Base-by-base conservation (phyloP, 179 eudicot species). In the Vitellaria paradoxa region DNA sequence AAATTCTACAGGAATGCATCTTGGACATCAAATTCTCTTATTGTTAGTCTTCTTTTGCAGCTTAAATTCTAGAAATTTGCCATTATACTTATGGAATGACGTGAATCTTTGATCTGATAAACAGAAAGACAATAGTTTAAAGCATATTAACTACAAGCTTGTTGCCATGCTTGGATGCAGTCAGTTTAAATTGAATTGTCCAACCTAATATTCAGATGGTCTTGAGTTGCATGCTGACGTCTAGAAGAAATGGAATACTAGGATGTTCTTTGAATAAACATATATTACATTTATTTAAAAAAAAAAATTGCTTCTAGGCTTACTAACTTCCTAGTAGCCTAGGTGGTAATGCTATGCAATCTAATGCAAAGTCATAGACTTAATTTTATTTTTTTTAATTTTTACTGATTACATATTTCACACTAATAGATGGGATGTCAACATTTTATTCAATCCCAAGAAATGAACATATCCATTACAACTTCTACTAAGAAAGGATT, bases 281-380 rank as follows among this genome's bases (percentile, higher is more conserved):
- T 68, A 47, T 20, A 5, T 17, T 23, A 11, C 11, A 0, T 10
- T 68, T 11, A 12, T 23, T 6, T 6, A 68, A n/a, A 68, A 68
- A 42, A 42, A 4, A 42, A 42, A 42, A 42, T 42, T 42, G 45
- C 45, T 42, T 5, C 45, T 42, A 42, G 45, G 45, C 45, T 15
- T 20, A 46, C 21, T 9, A n/a, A 49, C 72, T 69, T 47, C 57
- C 72, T 20, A 18, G 5, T 47, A 23, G 10, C 49, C 10, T 24
- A 46, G 26, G 47, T 69, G 72, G 30, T 21, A 69, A n/a, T 69
- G 72, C 52, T 52, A 49, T 52, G 61, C 37, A 15, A 70, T 26
- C 20, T 49, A 70, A 47, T 70, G 40, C 45, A 4, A 23, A 50
- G 40, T 24, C 59, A 70, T 49, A 50, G 40, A 53, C 73, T 50